phyloP scores from a whole-genome alignment of 208 protist genomes.

The Leishmania guyanensis region DNA sequence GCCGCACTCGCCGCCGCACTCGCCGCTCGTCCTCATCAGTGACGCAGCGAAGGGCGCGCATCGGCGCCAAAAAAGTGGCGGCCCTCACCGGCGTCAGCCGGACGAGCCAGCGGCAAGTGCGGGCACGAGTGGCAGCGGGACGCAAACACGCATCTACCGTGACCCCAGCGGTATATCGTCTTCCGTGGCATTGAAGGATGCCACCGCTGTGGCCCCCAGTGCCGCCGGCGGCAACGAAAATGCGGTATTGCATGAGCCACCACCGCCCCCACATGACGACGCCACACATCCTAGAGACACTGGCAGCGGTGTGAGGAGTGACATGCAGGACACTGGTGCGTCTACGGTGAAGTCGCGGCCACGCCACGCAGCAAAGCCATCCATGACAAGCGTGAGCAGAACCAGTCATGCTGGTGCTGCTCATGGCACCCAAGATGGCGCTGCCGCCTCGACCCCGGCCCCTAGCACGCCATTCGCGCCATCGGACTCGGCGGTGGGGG shows the following conservation, averaged over 20 bases:
- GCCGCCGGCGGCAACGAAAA: neutral
- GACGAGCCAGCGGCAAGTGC: conserved; percentile 8
- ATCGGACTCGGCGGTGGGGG: neutral
- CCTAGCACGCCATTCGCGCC: neutral
- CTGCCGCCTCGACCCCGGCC: neutral
- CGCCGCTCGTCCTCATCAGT: neutral
- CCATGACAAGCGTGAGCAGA: neutral
- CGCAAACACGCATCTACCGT: conserved; percentile 31
- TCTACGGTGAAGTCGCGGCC: conserved; percentile 4
- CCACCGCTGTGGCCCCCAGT: neutral
- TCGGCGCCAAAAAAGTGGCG: neutral
- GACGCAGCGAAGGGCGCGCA: neutral
- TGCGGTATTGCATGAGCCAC: neutral
- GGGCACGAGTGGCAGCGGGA: conserved; percentile 14
- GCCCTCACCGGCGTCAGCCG: conserved; percentile 11
- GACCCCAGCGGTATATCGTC: conserved; percentile 13
- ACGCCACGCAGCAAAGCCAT: conserved; percentile 2
- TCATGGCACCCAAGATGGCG: neutral
- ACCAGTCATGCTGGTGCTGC: neutral
- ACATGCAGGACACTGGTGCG: neutral
- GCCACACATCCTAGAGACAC: neutral
- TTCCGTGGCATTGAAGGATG: neutral
- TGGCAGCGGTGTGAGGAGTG: neutral
- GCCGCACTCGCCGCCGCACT: neutral
- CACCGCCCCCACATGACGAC: neutral